Evolutionary conservation across 345 rosid genomes (phyloP).

Genomic region (Brassica nigra): DNA sequence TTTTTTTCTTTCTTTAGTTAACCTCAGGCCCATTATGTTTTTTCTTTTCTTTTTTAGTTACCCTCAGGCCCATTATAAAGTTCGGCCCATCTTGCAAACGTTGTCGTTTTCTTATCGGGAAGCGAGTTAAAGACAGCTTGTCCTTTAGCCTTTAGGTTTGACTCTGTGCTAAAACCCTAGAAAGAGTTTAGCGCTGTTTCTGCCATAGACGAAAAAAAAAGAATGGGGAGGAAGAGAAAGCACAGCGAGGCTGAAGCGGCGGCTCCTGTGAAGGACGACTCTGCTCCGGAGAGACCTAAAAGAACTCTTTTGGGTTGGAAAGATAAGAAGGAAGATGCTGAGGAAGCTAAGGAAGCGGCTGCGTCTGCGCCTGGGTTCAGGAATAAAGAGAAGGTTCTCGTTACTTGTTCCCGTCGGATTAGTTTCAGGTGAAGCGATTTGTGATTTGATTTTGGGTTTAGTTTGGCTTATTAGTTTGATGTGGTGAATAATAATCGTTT

Average conservation of each 20-base stretch:
- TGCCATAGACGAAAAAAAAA: not conserved
- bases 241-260: constrained; percentile 55
- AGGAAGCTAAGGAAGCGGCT: constrained; percentile 8
- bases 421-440: constrained; percentile 63
- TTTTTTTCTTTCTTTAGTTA: too few species aligned
- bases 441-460: not conserved
- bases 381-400: constrained; percentile 93
- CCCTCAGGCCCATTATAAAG: constrained; percentile 2
- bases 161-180: constrained; percentile 25
- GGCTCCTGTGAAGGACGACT: constrained; percentile 54
- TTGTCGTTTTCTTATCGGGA: not conserved
- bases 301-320: constrained; percentile 87
- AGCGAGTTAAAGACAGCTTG: constrained; percentile 12
- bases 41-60: too few species aligned
- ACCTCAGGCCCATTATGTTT: constrained; percentile 3
- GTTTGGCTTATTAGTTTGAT: not conserved
- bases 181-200: not conserved
- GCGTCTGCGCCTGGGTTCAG: constrained; percentile 48
- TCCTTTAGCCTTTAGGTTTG: constrained; percentile 5
- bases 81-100: constrained; percentile 3
- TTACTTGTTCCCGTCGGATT: constrained; percentile 92
- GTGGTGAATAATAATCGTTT: too few species aligned
- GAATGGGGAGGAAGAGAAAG: constrained; percentile 86
- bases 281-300: constrained; percentile 63
- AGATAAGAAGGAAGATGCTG: constrained; percentile 51